phyloP scores from a whole-genome alignment of 2,329 filamentous ascomycete genomes.

The Fusarium algeriense region DNA sequence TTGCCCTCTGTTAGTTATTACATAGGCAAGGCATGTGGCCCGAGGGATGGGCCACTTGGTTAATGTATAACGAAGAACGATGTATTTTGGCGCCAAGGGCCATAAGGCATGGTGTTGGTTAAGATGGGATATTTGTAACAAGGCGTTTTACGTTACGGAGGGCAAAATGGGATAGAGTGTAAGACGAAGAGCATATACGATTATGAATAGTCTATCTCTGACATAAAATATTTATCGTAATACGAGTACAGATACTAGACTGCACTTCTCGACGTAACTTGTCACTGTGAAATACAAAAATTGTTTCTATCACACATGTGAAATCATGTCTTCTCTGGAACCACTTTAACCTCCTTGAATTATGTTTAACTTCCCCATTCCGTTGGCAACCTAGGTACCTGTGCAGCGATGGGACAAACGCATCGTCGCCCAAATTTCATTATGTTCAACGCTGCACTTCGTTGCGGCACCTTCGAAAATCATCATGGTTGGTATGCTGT shows the following conservation, averaged over 20 bases:
- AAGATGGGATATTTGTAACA: background rate
- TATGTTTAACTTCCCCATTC: background rate
- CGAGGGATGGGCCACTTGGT: background rate
- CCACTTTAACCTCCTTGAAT: background rate
- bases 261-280: background rate
- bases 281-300: background rate
- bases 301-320: background rate
- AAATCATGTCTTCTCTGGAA: background rate
- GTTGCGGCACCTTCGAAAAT: background rate
- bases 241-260: background rate
- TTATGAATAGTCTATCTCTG: background rate
- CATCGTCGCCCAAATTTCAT: background rate
- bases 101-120: conserved; percentile 1
- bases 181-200: conserved; percentile 3
- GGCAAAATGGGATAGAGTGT: conserved; percentile 1
- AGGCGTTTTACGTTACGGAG: conserved; percentile 5
- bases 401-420: background rate
- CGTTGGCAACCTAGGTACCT: background rate
- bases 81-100: background rate
- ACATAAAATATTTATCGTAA: background rate
- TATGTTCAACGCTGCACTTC: background rate
- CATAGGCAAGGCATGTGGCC: background rate
- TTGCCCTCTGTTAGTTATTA: background rate
- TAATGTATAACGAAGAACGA: conserved; percentile 26
- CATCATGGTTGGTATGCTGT: background rate